Conservation (phyloP, 371 early-diverging fungal genomes). For the Quaeritorhiza haematococci region DNA sequence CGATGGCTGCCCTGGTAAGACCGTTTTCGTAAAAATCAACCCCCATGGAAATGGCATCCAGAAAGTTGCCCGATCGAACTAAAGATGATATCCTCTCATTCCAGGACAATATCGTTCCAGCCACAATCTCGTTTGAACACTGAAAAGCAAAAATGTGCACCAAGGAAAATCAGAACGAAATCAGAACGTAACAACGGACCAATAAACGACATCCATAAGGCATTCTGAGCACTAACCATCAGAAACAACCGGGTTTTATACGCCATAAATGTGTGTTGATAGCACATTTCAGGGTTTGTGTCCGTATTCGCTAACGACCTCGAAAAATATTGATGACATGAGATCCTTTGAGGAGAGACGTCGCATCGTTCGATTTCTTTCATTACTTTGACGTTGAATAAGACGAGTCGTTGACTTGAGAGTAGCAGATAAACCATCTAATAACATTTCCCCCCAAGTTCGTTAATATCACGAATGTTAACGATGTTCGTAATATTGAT, state of each 20-base stretch:
- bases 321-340: too few relatives aligned
- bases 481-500: too few relatives aligned
- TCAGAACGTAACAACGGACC: too few relatives aligned
- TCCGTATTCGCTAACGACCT: neutral
- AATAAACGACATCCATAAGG: neutral
- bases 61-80: constrained; percentile 65
- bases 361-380: too few relatives aligned
- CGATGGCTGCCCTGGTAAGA: constrained; percentile 54
- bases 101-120: constrained; percentile 71
- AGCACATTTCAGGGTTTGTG: too few relatives aligned
- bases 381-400: too few relatives aligned
- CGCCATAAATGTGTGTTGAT: constrained; percentile 12
- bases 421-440: neutral
- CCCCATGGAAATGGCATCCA: constrained; percentile 64
- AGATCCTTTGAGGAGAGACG: too few relatives aligned
- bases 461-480: neutral
- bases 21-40: constrained; percentile 62
- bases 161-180: neutral
- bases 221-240: constrained; percentile 41
- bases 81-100: constrained; percentile 67
- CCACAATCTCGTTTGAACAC: constrained; percentile 60
- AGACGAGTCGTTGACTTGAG: too few relatives aligned
- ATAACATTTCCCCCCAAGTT: neutral
- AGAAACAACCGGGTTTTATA: constrained; percentile 67
- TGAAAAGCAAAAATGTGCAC: constrained; percentile 9